These are phyloP conservation scores for Sanguinoderma infundibulare DNA, from an alignment of 1,284 basidiomycete species.

Conservation along the genomic window DNA sequence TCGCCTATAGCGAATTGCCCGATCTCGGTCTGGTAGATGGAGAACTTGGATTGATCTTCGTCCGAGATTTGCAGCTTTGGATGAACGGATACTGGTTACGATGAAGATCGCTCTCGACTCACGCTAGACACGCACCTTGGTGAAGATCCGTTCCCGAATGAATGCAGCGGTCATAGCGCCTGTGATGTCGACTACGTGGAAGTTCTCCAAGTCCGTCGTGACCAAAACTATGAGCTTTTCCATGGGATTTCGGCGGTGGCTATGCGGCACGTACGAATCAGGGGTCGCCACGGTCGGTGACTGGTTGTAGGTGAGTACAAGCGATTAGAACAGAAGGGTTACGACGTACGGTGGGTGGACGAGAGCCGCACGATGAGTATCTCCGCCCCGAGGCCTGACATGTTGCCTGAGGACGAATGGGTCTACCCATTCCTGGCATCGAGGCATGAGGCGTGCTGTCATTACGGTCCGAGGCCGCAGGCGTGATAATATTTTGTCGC, in stretches of 20 bases:
- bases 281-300: conserved; percentile 50
- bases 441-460: conserved; percentile 28
- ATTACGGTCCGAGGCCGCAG: conserved; percentile 31
- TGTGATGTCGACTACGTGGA: conserved; percentile 80
- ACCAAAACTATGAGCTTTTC: conserved; percentile 72
- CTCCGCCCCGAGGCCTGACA: conserved; percentile 6
- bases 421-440: conserved; percentile 28
- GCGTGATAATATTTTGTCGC: conserved; percentile 37
- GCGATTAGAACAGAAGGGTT: conserved; percentile 1
- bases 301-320: conserved; percentile 32
- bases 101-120: neutral
- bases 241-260: conserved; percentile 28
- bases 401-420: conserved; percentile 6
- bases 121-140: conserved; percentile 56
- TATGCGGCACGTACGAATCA: conserved; percentile 30
- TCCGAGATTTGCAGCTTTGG: conserved; percentile 81
- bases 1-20: conserved; percentile 75
- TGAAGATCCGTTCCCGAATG: conserved; percentile 86
- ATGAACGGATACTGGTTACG: neutral
- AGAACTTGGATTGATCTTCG: conserved; percentile 76
- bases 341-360: conserved; percentile 44
- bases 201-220: conserved; percentile 83
- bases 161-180: conserved; percentile 70
- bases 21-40: conserved; percentile 88
- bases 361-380: conserved; percentile 21